Percentiles rank a stretch among this genome's conserved stretches.
These are phyloP conservation scores for Kalanchoe fedtschenkoi DNA, from an alignment of 164 flowering plant genomes.

Conservation along the genomic window DNA sequence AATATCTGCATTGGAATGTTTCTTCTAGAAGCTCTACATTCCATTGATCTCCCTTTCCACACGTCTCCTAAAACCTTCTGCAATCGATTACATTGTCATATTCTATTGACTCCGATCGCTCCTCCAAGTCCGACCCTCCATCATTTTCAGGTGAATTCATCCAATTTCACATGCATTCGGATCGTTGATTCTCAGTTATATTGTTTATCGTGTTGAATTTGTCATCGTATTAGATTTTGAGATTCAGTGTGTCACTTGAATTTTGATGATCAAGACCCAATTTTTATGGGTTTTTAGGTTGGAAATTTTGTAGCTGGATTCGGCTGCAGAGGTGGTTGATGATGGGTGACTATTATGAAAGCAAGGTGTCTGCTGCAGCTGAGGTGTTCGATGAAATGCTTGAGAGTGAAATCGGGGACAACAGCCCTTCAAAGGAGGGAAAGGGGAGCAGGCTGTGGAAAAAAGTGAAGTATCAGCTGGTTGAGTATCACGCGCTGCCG, in stretches of 20 bases:
- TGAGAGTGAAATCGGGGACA: slow-evolving; percentile 4
- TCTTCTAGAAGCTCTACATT: too few relatives aligned
- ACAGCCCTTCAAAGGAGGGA: slow-evolving; percentile 26
- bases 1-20: too few relatives aligned
- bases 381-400: slow-evolving; percentile 19
- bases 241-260: not conserved
- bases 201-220: too few relatives aligned
- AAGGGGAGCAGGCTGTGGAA: slow-evolving; percentile 82
- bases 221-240: not conserved
- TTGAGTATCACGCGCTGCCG: slow-evolving; percentile 83
- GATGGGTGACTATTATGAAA: not conserved
- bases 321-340: not conserved
- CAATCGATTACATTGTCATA: too few relatives aligned
- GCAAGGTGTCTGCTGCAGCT: slow-evolving; percentile 6
- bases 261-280: not conserved
- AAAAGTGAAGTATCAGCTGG: slow-evolving; percentile 89
- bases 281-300: not conserved
- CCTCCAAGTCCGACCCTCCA: too few relatives aligned
- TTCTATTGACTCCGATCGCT: too few relatives aligned
- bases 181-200: too few relatives aligned
- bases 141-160: too few relatives aligned
- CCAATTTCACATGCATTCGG: too few relatives aligned
- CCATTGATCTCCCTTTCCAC: too few relatives aligned
- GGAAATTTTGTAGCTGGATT: not conserved
- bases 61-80: too few relatives aligned